Base-by-base conservation (phyloP, 2,329 filamentous ascomycete genomes). In the Rhexocercosporidium sp. region DNA sequence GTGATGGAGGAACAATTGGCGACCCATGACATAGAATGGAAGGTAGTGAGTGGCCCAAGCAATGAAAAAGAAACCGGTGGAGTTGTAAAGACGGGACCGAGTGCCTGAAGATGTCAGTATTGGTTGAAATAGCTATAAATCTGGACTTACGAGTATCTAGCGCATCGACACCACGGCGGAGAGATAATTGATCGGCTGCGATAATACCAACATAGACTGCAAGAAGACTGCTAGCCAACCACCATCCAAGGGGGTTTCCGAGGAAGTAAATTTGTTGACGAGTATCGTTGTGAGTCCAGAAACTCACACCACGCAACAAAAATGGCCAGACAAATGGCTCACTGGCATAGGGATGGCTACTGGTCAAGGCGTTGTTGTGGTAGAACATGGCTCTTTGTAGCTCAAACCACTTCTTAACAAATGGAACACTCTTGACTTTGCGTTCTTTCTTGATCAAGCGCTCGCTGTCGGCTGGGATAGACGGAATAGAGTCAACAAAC, bases 281-380 rank as follows among this genome's bases (percentile, higher is more conserved):
- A 11, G 95, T 97, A 65, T 96, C 93, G 79, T 93, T 94, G 78
- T 98, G 92, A 9, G 96, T 99, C 96, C 96, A 99, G 90, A 99
- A 99, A 81, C 94, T 97, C 74, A 99, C 95, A 81, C 96, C 96
- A 34, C 96, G 91, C 66, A 99, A 88, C 77, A 99, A 86, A 87
- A 99, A 98, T 1, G 96, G 96, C 96, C 96, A 99, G 77, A 97
- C 93, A 82, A 96, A 96, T 7, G 96, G 96, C 78, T 94, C 91
- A 75, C 93, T 97, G 49, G 96, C 88, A 79, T 99, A 99, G 1
- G 96, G 96, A 79, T 99, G 96, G 78, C 93, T 97, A 82, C 94
- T 96, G 53, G 96, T 99, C 77, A 99, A 84, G 75, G 96, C 95
- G 80, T 94, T 98, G 86, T 99, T 99, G 85, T 99, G 96, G 86